Base-by-base conservation (phyloP, 179 eudicot genomes). In the Patellifolia procumbens region DNA sequence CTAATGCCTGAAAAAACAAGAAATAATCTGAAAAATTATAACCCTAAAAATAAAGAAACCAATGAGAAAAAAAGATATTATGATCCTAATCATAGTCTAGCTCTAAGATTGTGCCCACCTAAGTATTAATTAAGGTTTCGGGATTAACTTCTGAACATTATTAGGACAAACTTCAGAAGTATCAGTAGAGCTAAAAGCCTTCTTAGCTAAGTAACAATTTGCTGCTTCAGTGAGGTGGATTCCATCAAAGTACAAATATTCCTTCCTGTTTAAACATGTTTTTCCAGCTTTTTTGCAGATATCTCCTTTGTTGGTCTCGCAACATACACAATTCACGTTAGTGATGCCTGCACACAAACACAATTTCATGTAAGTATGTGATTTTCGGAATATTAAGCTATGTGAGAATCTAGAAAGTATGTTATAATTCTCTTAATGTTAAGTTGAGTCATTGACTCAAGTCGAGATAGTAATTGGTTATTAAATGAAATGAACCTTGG, bases 221-320 rank as follows among this genome's bases (percentile, higher is more conserved):
- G 73, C 73, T 24, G 79, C 79, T 76, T 76, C 74, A 7, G 80
- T 56, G 2, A 60, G 74, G 20, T 70, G 74, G 24, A 58, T 19
- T 22, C 68, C 74, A 32, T 76, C 80, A 29, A 28, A 76, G 74
- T n/a, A 76, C 39, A 76, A 35, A 31, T 68, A 69, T 34, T 69
- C 60, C 0, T 45, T 59, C 52, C 74, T 69, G 45, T 76, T 70
- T 16, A 5, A 7, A 53, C 80, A 76, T 69, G 56, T 16, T 28
- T 15, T 69, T 20, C 68, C 74, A 12, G 48, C 74, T 12, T 55
- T 42, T 43, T 68, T 76, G 15, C 78, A 75, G 5, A 26, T 65
- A n/a, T 46, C 78, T 7, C 17, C 61, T 17, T 22, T 6, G n/a
- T n/a, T 24, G 0, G 49, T 34, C 1, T 76, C 79, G 26, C 79